phyloP scores from a whole-genome alignment of 2,329 filamentous ascomycete species.

The Stromatinia cepivora region DNA sequence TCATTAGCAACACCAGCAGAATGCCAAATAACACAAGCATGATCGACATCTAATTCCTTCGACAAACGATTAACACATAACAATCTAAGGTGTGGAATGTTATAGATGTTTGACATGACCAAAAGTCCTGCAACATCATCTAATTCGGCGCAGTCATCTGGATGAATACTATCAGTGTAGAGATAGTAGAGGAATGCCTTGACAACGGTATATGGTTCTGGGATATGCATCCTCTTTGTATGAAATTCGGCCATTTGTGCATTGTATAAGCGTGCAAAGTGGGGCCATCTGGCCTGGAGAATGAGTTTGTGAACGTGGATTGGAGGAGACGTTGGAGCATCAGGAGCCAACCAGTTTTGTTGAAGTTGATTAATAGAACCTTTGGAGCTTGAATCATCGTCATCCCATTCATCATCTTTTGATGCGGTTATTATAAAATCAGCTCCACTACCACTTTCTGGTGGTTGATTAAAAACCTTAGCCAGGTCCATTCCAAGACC shows the following conservation, averaged over 20 bases:
- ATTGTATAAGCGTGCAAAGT: constrained; percentile 88
- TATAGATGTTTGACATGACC: constrained; percentile 97
- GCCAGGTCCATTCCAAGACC: constrained; percentile 83
- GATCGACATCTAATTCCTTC: constrained; percentile 88
- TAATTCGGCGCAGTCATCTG: constrained; percentile 60
- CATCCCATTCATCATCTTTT: constrained; percentile 68
- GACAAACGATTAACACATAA: constrained; percentile 88
- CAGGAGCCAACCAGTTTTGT: constrained; percentile 58
- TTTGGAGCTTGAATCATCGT: constrained; percentile 56
- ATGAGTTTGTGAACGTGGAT: constrained; percentile 97
- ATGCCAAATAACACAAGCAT: constrained; percentile 96
- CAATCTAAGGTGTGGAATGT: constrained; percentile 88
- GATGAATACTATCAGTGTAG: constrained; percentile 88
- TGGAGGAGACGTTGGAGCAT: constrained; percentile 69
- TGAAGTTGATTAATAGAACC: constrained; percentile 43
- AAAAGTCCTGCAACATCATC: constrained; percentile 89
- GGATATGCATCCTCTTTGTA: constrained; percentile 95
- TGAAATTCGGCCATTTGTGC: constrained; percentile 98
- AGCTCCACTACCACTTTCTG: constrained; percentile 79
- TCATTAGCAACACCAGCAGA: constrained; percentile 86
- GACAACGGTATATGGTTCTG: constrained; percentile 91
- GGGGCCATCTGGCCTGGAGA: constrained; percentile 91
- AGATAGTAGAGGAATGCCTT: constrained; percentile 94
- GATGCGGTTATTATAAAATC: constrained; percentile 92
- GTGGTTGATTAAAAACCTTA: constrained; percentile 80